These are phyloP conservation scores for Beauveria pseudobassiana DNA, from an alignment of 2,329 filamentous ascomycete genomes.

Conservation along the genomic window DNA sequence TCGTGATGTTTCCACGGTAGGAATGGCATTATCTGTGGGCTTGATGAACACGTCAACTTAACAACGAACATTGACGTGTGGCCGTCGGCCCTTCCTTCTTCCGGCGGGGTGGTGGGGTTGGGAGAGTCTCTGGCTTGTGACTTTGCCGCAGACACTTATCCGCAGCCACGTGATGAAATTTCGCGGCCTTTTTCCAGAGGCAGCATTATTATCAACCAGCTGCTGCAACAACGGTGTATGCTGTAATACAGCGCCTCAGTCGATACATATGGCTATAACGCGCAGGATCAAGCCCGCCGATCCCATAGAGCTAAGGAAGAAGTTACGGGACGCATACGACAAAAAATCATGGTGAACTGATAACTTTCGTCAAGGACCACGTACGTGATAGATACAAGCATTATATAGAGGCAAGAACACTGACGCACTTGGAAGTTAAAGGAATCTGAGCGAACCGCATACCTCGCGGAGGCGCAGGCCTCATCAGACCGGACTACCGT, in stretches of 20 bases:
- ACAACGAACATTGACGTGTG: too few relatives aligned
- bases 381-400: background rate
- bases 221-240: background rate
- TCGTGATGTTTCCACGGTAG: too few relatives aligned
- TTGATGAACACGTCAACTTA: too few relatives aligned
- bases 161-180: background rate
- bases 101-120: background rate
- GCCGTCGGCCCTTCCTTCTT: background rate
- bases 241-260: background rate
- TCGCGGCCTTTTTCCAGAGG: background rate
- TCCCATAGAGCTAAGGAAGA: background rate
- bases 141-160: background rate
- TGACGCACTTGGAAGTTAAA: background rate
- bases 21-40: too few relatives aligned
- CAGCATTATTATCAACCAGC: background rate
- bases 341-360: background rate
- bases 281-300: background rate
- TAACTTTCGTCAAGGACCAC: constrained; percentile 1
- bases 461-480: background rate
- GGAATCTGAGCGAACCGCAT: background rate
- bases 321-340: background rate
- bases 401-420: background rate
- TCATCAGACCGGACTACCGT: background rate
- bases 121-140: background rate
- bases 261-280: background rate